Conservation (phyloP, 1,139 yeast species). For the Scheffersomyces quercinus region DNA sequence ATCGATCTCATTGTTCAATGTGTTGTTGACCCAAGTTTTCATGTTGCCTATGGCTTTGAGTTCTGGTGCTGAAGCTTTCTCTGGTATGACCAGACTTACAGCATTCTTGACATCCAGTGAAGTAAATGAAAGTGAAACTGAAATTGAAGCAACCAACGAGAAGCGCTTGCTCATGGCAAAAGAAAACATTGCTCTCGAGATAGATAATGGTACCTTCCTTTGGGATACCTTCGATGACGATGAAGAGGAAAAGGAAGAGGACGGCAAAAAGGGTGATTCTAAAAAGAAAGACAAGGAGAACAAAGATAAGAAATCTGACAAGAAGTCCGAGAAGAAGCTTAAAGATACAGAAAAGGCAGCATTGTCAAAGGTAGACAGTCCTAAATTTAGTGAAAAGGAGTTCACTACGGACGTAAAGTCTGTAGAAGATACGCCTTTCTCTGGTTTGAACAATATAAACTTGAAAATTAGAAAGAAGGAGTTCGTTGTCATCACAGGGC, state of each 20-base stretch:
- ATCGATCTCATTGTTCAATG: conserved; percentile 14
- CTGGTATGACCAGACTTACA: conserved; percentile 11
- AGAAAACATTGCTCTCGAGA: conserved; percentile 20
- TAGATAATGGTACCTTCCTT: conserved; percentile 28
- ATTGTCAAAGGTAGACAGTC: conserved; percentile 6
- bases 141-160: conserved; percentile 10
- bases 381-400: conserved; percentile 6
- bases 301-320: conserved; percentile 3
- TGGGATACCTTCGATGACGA: conserved; percentile 42
- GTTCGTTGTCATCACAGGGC: conserved; percentile 65
- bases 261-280: conserved; percentile 3
- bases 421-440: conserved; percentile 8
- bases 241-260: conserved; percentile 17
- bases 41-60: conserved; percentile 15
- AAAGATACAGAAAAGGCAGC: conserved; percentile 10
- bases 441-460: conserved; percentile 35
- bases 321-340: conserved; percentile 4
- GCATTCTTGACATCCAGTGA: conserved; percentile 32
- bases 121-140: conserved; percentile 7
- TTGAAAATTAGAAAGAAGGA: conserved; percentile 55
- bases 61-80: conserved; percentile 12
- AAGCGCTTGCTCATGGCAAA: conserved; percentile 21
- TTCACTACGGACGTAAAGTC: conserved; percentile 6
- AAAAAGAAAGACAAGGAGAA: conserved; percentile 6
- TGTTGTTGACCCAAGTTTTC: conserved; percentile 11